Conservation (phyloP, 179 eudicot genomes). For the Camellia oleifera region DNA sequence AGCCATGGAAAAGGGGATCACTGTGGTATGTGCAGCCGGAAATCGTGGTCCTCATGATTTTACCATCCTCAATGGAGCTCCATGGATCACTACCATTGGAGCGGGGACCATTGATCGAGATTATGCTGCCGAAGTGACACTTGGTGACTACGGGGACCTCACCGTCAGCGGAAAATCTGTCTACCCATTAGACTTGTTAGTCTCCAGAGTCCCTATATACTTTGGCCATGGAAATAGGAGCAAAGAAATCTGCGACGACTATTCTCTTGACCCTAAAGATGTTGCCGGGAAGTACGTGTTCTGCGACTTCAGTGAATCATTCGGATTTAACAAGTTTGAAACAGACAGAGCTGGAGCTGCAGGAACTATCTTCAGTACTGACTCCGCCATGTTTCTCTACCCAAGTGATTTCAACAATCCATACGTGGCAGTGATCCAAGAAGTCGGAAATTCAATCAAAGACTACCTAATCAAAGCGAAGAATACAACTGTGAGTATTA, state of each 20-base stretch:
- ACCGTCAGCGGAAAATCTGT: conserved; percentile 26
- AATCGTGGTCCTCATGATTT: conserved; percentile 4
- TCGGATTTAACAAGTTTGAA: not conserved
- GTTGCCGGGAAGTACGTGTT: conserved; percentile 10
- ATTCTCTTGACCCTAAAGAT: conserved; percentile 8
- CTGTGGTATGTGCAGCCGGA: conserved; percentile 20
- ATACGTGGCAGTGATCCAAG: conserved; percentile 22
- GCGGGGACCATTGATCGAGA: conserved; percentile 28
- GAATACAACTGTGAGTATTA: conserved; percentile 22
- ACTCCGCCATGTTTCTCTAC: not conserved
- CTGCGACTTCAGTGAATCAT: not conserved
- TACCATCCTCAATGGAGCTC: conserved; percentile 15
- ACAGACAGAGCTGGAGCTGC: conserved; percentile 5
- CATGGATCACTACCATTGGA: conserved; percentile 26
- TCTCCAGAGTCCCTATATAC: conserved; percentile 24
- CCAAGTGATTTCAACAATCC: conserved; percentile 13
- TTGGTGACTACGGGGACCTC: conserved; percentile 1
- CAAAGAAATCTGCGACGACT: conserved; percentile 10
- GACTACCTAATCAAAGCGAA: conserved; percentile 13
- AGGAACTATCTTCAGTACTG: conserved; percentile 11
- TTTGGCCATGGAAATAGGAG: conserved; percentile 15
- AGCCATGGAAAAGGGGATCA: conserved; percentile 24
- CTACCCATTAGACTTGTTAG: conserved; percentile 31
- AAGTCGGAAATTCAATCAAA: conserved; percentile 19
- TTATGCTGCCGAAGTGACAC: conserved; percentile 13